These are phyloP conservation scores for Parasarocladium wereldwijsianum DNA, from an alignment of 2,329 filamentous ascomycete species.

Conservation along the genomic window DNA sequence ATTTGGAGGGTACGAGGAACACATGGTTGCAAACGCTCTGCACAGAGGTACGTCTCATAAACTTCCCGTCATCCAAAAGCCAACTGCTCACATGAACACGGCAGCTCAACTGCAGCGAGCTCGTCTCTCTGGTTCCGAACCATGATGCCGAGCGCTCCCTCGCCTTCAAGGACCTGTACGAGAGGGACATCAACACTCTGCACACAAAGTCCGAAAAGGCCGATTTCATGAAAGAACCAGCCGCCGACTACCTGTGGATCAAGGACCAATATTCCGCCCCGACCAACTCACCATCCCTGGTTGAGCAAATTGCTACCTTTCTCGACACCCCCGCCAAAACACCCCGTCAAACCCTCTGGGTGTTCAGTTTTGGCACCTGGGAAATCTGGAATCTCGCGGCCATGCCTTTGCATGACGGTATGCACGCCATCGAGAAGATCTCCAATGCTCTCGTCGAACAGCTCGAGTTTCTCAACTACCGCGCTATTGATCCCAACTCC, in stretches of 20 bases:
- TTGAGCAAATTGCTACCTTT: slow-evolving; percentile 28
- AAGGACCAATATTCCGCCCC: slow-evolving; percentile 26
- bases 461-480: slow-evolving; percentile 30
- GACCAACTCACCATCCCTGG: slow-evolving; percentile 23
- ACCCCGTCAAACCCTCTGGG: slow-evolving; percentile 34
- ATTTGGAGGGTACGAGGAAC: slow-evolving; percentile 10
- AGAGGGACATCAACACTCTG: slow-evolving; percentile 21
- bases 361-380: slow-evolving; percentile 39
- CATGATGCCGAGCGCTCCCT: slow-evolving; percentile 28
- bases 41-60: slow-evolving; percentile 21
- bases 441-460: slow-evolving; percentile 26
- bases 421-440: slow-evolving; percentile 20
- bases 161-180: slow-evolving; percentile 41
- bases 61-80: neutral
- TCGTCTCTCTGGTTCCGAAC: slow-evolving; percentile 30
- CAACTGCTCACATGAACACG: neutral
- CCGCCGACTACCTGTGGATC: slow-evolving; percentile 28
- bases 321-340: slow-evolving; percentile 20
- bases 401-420: slow-evolving; percentile 24
- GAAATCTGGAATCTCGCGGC: slow-evolving; percentile 37
- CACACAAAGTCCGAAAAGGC: slow-evolving; percentile 17
- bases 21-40: slow-evolving; percentile 36
- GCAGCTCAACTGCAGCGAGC: slow-evolving; percentile 29
- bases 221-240: slow-evolving; percentile 17
- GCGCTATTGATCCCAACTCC: slow-evolving; percentile 24